Conservation (phyloP, 1,284 basidiomycete species). For the Ustilago esculenta region DNA sequence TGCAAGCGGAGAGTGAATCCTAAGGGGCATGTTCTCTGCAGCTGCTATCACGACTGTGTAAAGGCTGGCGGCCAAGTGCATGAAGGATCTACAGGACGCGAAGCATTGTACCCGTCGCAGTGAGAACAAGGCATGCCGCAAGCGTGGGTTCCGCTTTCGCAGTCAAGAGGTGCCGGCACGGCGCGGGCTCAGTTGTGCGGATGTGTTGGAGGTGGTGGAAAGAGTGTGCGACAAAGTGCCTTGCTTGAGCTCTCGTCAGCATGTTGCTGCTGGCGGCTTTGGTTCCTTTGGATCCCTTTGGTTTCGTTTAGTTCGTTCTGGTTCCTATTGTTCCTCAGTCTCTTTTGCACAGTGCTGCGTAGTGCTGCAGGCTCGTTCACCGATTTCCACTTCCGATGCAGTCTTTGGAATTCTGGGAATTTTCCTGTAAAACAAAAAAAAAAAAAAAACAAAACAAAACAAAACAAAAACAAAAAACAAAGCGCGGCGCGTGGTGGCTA, state of each 20-base stretch:
- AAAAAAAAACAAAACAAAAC: background rate
- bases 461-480: background rate
- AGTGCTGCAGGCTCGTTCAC: no score
- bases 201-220: background rate
- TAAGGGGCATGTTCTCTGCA: no score
- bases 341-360: background rate
- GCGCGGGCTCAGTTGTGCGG: no score
- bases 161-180: no score
- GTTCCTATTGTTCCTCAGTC: slow-evolving; percentile 8
- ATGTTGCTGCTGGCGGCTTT: no score
- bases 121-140: background rate
- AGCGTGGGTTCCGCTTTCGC: slow-evolving; percentile 1
- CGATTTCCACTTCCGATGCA: slow-evolving; percentile 20
- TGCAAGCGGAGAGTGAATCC: slow-evolving; percentile 2
- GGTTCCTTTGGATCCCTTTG: no score
- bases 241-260: background rate
- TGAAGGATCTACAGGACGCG: no score
- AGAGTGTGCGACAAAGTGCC: background rate
- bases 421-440: no score
- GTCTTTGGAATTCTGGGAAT: background rate
- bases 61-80: no score
- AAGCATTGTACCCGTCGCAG: background rate
- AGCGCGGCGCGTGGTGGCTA: background rate
- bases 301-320: background rate
- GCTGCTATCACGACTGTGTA: no score